phyloP scores from a whole-genome alignment of 768 basidiomycete genomes.

The Termitomyces sp. region DNA sequence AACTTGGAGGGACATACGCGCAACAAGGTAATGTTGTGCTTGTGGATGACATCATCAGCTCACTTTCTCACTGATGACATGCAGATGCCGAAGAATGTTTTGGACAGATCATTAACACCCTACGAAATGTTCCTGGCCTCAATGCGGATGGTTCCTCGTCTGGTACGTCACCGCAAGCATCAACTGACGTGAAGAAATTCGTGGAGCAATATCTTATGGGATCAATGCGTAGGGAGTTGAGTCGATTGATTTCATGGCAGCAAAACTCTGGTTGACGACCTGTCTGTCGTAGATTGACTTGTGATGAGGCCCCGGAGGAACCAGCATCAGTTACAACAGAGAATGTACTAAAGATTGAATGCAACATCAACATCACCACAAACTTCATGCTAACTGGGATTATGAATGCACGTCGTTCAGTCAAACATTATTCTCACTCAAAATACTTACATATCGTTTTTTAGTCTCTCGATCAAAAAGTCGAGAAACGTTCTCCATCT shows the following conservation, averaged over 20 bases:
- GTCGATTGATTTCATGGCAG: slow-evolving; percentile 7
- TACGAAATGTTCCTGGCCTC: slow-evolving; percentile 65
- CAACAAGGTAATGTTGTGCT: slow-evolving; percentile 59
- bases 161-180: slow-evolving; percentile 16
- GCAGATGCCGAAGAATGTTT: slow-evolving; percentile 91
- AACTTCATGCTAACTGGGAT: slow-evolving; percentile 90
- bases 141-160: slow-evolving; percentile 12
- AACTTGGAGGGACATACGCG: slow-evolving; percentile 46
- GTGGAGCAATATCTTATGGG: slow-evolving; percentile 81
- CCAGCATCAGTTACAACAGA: slow-evolving; percentile 57
- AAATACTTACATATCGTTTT: neutral
- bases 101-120: slow-evolving; percentile 62
- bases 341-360: slow-evolving; percentile 82
- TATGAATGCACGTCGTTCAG: slow-evolving; percentile 47
- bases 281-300: slow-evolving; percentile 53
- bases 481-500: slow-evolving; percentile 79
- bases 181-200: slow-evolving; percentile 46
- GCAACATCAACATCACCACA: slow-evolving; percentile 82
- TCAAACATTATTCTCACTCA: neutral
- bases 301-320: slow-evolving; percentile 82
- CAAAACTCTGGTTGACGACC: neutral
- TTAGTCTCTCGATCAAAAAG: slow-evolving; percentile 80
- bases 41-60: slow-evolving; percentile 19
- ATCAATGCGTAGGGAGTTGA: slow-evolving; percentile 64
- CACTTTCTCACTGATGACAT: neutral